phyloP scores from a whole-genome alignment of 2,329 filamentous ascomycete genomes.

The Aspergillus aculeatinus region DNA sequence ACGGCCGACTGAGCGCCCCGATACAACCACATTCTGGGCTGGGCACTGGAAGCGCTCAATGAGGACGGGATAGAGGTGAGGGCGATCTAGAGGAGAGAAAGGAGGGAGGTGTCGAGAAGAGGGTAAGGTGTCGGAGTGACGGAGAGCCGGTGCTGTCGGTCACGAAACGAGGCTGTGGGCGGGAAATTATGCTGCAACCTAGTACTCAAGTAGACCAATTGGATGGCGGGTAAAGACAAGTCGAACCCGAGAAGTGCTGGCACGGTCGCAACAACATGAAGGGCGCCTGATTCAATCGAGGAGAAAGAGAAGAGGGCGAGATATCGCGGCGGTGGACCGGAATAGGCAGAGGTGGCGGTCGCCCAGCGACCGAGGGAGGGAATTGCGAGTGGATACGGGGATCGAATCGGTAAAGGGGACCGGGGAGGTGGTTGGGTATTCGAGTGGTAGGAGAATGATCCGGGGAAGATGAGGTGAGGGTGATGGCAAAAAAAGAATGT shows the following conservation, averaged over 20 bases:
- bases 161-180: neutral
- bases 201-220: slow-evolving; percentile 22
- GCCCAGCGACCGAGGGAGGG: slow-evolving; percentile 28
- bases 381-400: neutral
- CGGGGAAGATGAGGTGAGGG: no score
- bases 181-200: neutral
- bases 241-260: slow-evolving; percentile 25
- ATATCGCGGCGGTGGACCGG: slow-evolving; percentile 9
- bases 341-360: slow-evolving; percentile 23
- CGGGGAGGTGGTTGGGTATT: neutral
- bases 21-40: slow-evolving; percentile 46
- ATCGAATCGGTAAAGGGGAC: neutral
- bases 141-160: neutral
- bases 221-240: slow-evolving; percentile 25
- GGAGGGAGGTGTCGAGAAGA: slow-evolving; percentile 4
- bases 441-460: neutral
- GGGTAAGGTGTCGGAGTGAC: neutral
- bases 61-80: slow-evolving; percentile 7
- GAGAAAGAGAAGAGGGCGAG: slow-evolving; percentile 12
- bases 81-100: slow-evolving; percentile 1
- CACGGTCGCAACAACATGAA: slow-evolving; percentile 36
- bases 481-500: no score
- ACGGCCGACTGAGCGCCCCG: slow-evolving; percentile 51
- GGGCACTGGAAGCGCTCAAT: slow-evolving; percentile 9
- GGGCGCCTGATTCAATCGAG: slow-evolving; percentile 24